Conservation (phyloP, 2,329 filamentous ascomycete genomes). For the Fusarium mexicanum region DNA sequence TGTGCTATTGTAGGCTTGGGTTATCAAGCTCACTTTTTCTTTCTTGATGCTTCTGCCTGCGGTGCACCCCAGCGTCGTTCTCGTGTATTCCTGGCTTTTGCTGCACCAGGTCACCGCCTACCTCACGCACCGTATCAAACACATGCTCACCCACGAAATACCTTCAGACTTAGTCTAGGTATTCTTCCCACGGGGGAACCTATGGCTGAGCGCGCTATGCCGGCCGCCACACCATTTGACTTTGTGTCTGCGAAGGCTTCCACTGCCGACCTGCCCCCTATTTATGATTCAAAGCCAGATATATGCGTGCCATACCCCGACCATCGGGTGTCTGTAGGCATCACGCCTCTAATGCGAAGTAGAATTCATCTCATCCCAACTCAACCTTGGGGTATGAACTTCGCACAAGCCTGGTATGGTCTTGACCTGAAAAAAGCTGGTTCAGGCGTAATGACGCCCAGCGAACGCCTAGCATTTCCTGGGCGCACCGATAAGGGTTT, state of each 20-base stretch:
- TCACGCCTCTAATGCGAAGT: slow-evolving; percentile 51
- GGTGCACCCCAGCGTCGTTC: slow-evolving; percentile 73
- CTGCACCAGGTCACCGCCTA: slow-evolving; percentile 70
- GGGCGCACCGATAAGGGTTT: slow-evolving; percentile 17
- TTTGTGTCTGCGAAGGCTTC: slow-evolving; percentile 64
- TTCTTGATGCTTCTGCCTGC: slow-evolving; percentile 75
- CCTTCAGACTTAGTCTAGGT: slow-evolving; percentile 58
- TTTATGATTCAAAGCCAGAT: slow-evolving; percentile 69
- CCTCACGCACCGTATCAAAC: slow-evolving; percentile 67
- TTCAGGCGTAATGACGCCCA: slow-evolving; percentile 49
- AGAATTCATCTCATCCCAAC: slow-evolving; percentile 69
- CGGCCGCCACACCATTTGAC: slow-evolving; percentile 65
- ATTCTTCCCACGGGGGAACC: slow-evolving; percentile 66
- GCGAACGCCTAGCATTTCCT: slow-evolving; percentile 55
- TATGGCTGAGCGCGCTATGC: slow-evolving; percentile 62
- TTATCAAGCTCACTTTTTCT: slow-evolving; percentile 76
- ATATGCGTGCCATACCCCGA: slow-evolving; percentile 74
- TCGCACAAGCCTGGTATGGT: slow-evolving; percentile 57
- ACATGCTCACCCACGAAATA: slow-evolving; percentile 65
- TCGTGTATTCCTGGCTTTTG: slow-evolving; percentile 76
- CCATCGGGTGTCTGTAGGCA: slow-evolving; percentile 63
- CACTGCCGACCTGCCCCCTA: slow-evolving; percentile 67
- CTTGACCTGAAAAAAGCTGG: slow-evolving; percentile 34
- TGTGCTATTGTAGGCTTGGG: slow-evolving; percentile 79
- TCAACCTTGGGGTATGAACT: slow-evolving; percentile 64